Conservation (phyloP, 116 monocot genomes). For the Phalaenopsis hybrid region DNA sequence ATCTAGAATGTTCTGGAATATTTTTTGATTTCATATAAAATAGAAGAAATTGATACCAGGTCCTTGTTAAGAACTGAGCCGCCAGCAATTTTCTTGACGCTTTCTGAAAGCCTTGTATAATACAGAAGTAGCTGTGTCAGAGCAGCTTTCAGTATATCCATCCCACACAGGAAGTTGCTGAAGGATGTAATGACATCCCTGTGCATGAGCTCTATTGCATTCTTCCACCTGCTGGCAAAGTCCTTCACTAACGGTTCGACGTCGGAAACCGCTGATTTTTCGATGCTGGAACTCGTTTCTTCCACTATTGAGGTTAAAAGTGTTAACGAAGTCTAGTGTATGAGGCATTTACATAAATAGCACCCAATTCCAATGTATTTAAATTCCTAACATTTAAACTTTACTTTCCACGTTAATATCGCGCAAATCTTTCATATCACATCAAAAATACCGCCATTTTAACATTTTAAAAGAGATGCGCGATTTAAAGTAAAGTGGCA, state of each 20-base stretch:
- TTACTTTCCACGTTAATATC: too few relatives aligned
- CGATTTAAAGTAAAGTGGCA: too few relatives aligned
- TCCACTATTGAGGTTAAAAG: slow-evolving; percentile 41
- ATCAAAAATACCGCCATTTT: too few relatives aligned
- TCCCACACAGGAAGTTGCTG: slow-evolving; percentile 93
- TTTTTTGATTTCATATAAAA: slow-evolving; percentile 91
- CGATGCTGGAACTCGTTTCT: slow-evolving; percentile 36
- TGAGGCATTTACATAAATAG: too few relatives aligned
- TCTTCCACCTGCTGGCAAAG: slow-evolving; percentile 80
- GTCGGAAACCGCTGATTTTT: slow-evolving; percentile 46
- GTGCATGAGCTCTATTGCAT: slow-evolving; percentile 93
- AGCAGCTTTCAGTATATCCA: slow-evolving; percentile 93
- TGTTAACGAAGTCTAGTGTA: background rate
- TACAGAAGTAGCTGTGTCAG: slow-evolving; percentile 83
- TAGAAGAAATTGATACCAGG: slow-evolving; percentile 88
- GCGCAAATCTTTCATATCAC: too few relatives aligned
- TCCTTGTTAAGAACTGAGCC: slow-evolving; percentile 86
- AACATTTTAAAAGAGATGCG: too few relatives aligned
- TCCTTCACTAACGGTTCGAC: slow-evolving; percentile 81
- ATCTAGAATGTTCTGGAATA: slow-evolving; percentile 88
- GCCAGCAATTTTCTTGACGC: slow-evolving; percentile 65
- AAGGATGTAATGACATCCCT: slow-evolving; percentile 97
- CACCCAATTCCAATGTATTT: too few relatives aligned
- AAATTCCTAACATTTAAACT: too few relatives aligned
- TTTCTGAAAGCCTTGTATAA: slow-evolving; percentile 85